Base-by-base conservation (phyloP, 2,329 filamentous ascomycete species). In the Fusarium bulbicola region DNA sequence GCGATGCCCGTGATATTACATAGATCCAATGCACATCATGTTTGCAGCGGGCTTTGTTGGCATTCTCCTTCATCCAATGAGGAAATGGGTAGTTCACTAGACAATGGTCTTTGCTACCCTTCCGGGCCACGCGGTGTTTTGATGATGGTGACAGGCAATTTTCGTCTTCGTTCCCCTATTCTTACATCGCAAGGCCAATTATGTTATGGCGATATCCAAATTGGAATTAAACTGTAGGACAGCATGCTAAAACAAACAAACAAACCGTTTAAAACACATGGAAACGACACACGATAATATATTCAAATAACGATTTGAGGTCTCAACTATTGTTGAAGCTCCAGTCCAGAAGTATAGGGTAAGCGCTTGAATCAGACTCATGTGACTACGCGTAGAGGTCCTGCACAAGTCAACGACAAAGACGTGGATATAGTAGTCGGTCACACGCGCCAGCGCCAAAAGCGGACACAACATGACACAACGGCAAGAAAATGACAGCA, bases 321-420 rank as follows among this genome's bases (percentile, higher is more conserved):
- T 18, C 16, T 24, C 18, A 12, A 36, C 16, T 8, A 14, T 24
- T 10, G 15, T 10, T 28, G 13, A 34, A 20, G 16, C 14, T 15
- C n/a, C n/a, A n/a, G n/a, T n/a, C n/a, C 12, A 20, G n/a, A 24
- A 12, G 26, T 70, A 9, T 40, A 70, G 60, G 67, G 67, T 70
- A 70, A 6, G 4, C 15, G 8, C 12, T 10, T 7, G 36, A 12
- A 20, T 13, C 2, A 26, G 21, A 61, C 53, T 78, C 78, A 79
- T 73, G 78, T 79, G 78, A 78, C 70, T 49, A 49, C 78, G 78
- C 72, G 78, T 74, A 40, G 30, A 64, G 40, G 59, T 69, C 64
- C 63, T 70, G 34, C 65, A 60, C 54, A 42, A 68, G 62, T 65
- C 60, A 67, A 69, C 45, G 57, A 65, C 36, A 54, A 68, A 68